A percentile compares a stretch with the other conserved stretches of the same genome.
Conservation (phyloP, 2,329 filamentous ascomycete species). For the Pseudogymnoascus sp. region DNA sequence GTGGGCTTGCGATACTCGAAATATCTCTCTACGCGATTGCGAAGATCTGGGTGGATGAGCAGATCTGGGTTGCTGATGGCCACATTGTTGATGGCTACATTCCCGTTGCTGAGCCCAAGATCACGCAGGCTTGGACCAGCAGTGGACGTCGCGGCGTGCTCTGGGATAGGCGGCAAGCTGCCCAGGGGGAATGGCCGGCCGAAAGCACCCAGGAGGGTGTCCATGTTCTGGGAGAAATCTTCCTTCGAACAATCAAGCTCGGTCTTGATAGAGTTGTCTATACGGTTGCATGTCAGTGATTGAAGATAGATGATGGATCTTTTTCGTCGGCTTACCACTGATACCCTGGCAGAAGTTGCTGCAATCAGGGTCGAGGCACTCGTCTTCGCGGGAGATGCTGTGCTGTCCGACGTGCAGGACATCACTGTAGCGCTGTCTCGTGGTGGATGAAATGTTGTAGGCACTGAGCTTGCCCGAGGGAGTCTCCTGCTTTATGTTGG, state of each 20-base stretch:
- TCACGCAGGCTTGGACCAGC: background rate
- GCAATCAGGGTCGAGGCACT: background rate
- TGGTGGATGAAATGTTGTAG: background rate
- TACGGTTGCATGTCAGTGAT: background rate
- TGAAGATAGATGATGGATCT: background rate
- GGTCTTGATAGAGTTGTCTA: background rate
- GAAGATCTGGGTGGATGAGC: background rate
- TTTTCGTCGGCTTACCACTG: background rate
- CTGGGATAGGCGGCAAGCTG: background rate
- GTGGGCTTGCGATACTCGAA: background rate
- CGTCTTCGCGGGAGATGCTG: background rate
- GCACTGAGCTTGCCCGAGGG: background rate
- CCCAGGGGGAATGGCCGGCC: background rate
- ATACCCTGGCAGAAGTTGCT: background rate
- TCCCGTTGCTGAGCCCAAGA: background rate
- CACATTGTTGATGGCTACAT: background rate
- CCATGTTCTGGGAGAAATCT: constrained; percentile 2
- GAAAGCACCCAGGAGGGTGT: background rate
- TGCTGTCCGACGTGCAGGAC: background rate
- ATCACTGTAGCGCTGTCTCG: background rate
- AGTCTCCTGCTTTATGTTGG: background rate
- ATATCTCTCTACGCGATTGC: background rate
- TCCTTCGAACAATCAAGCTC: background rate
- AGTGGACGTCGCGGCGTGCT: background rate
- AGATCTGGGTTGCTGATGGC: background rate